Percentiles rank a stretch among this genome's conserved stretches.
phyloP scores from a whole-genome alignment of 257 asterid genomes.

The Petunia secreta region DNA sequence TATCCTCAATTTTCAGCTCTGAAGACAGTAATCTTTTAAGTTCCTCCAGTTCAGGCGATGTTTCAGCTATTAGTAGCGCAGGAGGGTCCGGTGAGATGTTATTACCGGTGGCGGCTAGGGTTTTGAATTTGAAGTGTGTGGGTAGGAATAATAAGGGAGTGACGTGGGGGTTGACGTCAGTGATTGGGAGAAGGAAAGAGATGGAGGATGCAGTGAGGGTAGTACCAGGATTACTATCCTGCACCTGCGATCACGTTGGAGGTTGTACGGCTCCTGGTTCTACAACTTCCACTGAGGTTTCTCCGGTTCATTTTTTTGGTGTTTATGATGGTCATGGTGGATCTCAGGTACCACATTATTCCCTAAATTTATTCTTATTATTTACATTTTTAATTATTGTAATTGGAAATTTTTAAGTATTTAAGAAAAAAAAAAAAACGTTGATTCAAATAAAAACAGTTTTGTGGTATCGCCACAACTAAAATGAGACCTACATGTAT shows the following conservation, averaged over 20 bases:
- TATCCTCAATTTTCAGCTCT: conserved; percentile 7
- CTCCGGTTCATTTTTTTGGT: conserved; percentile 47
- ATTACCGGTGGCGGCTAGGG: background rate
- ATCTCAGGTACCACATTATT: conserved; percentile 35
- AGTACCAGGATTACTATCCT: conserved; percentile 23
- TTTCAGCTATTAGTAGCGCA: background rate
- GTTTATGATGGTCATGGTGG: conserved; percentile 58
- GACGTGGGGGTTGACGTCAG: conserved; percentile 21
- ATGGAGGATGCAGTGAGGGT: conserved; percentile 49
- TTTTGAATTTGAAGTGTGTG: background rate
- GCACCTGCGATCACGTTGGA: conserved; percentile 22
- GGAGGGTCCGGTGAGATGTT: background rate
- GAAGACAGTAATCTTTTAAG: background rate
- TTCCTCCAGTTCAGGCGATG: background rate
- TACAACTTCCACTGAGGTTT: conserved; percentile 29
- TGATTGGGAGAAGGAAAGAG: conserved; percentile 32
- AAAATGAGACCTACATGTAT: too few species aligned
- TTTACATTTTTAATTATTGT: too few species aligned
- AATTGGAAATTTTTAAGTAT: too few species aligned
- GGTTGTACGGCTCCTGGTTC: conserved; percentile 25
- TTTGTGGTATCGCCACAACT: too few species aligned
- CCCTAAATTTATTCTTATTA: too few species aligned
- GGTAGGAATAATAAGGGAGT: conserved; percentile 22
- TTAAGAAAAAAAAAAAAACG: too few species aligned
- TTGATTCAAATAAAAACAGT: too few species aligned